Evolutionary conservation across 768 basidiomycete species (phyloP).

Genomic region (Boletus rubroflammeus): DNA sequence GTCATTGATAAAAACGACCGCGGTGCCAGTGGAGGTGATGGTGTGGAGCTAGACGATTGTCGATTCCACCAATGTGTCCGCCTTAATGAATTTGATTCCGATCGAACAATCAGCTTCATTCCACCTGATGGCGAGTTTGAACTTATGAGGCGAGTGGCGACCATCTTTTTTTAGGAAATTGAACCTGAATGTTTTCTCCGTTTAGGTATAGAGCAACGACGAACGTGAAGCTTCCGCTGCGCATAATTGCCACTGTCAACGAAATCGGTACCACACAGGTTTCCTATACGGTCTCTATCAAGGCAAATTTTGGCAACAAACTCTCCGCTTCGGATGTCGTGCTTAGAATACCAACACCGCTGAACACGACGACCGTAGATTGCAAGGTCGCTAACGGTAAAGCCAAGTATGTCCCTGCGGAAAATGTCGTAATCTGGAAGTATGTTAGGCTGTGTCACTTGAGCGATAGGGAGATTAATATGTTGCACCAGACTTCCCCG

Average conservation of each 20-base stretch:
- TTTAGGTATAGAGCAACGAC: constrained; percentile 90
- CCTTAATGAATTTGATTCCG: constrained; percentile 90
- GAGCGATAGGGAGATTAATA: constrained; percentile 4
- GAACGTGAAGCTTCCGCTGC: constrained; percentile 92
- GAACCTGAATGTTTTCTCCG: neutral
- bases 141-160: constrained; percentile 75
- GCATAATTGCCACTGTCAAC: constrained; percentile 84
- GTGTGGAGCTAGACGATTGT: constrained; percentile 96
- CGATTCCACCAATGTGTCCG: constrained; percentile 98
- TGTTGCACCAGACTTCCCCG: constrained; percentile 68
- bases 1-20: constrained; percentile 83
- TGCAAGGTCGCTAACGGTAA: constrained; percentile 91
- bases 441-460: constrained; percentile 40
- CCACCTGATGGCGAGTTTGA: constrained; percentile 99
- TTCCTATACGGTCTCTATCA: constrained; percentile 83
- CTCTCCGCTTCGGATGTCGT: constrained; percentile 91
- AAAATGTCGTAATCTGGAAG: constrained; percentile 99
- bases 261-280: constrained; percentile 92
- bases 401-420: constrained; percentile 94
- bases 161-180: neutral
- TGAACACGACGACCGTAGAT: constrained; percentile 90
- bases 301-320: constrained; percentile 87
- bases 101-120: constrained; percentile 92
- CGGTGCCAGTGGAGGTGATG: constrained; percentile 53
- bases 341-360: constrained; percentile 90